Evolutionary conservation across 495 filamentous ascomycete genomes (phyloP).

Genomic region (Durotheca rogersii): DNA sequence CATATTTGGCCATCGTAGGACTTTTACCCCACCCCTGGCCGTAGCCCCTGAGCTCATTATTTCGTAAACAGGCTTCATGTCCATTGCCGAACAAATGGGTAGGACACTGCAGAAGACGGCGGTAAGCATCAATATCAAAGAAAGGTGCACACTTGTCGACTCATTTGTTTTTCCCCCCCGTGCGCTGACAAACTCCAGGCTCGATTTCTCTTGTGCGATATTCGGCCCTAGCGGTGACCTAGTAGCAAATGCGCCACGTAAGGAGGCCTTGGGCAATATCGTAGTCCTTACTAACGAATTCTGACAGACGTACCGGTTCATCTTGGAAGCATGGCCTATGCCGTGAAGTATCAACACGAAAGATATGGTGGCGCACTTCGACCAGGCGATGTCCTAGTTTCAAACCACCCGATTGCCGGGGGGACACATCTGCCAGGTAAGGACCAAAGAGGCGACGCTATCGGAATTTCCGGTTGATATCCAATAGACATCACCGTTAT

Average conservation of each 20-base stretch:
- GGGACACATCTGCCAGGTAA: constrained; percentile 33
- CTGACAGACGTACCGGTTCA: constrained; percentile 21
- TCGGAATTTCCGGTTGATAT: neutral
- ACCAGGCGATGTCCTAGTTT: constrained; percentile 30
- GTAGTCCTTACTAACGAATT: too few relatives aligned
- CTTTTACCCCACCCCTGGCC: neutral
- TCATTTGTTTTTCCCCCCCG: neutral
- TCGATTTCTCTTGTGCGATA: constrained; percentile 48
- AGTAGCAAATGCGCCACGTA: constrained; percentile 45
- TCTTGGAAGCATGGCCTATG: constrained; percentile 32
- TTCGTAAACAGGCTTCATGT: constrained; percentile 34
- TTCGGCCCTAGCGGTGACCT: constrained; percentile 44
- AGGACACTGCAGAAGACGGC: constrained; percentile 44
- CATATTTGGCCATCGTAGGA: constrained; percentile 30
- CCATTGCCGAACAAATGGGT: constrained; percentile 51
- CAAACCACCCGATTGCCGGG: constrained; percentile 29
- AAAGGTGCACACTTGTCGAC: constrained; percentile 14
- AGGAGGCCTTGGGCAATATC: too few relatives aligned
- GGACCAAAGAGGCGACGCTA: neutral
- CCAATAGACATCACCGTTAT: constrained; percentile 29
- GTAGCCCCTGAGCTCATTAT: neutral
- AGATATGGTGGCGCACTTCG: constrained; percentile 10
- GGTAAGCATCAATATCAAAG: constrained; percentile 47
- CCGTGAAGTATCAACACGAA: constrained; percentile 31
- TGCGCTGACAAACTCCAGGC: constrained; percentile 21